phyloP scores from a whole-genome alignment of 768 basidiomycete genomes.

The Floccularia luteovirens region DNA sequence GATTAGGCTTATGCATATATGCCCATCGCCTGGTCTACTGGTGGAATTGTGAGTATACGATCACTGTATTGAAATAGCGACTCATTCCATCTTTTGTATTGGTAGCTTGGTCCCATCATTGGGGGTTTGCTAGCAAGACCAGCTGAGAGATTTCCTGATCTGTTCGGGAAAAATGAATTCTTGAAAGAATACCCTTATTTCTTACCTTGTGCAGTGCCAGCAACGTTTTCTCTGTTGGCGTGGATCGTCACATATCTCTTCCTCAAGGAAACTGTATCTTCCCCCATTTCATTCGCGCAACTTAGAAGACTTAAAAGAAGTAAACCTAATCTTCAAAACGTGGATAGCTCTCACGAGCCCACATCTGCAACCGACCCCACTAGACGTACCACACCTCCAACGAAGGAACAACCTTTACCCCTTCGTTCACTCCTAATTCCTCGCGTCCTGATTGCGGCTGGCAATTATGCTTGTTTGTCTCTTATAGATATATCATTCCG shows the following conservation, averaged over 20 bases:
- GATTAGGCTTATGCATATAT: slow-evolving; percentile 61
- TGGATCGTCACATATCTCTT: slow-evolving; percentile 45
- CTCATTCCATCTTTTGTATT: neutral
- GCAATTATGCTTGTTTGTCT: slow-evolving; percentile 49
- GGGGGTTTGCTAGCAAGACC: no score
- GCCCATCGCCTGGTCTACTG: slow-evolving; percentile 43
- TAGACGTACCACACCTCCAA: no score
- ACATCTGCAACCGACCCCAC: no score
- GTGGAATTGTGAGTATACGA: slow-evolving; percentile 23
- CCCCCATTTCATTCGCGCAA: slow-evolving; percentile 13
- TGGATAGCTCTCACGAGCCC: slow-evolving; percentile 5
- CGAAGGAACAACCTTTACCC: slow-evolving; percentile 37
- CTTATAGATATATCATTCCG: slow-evolving; percentile 44
- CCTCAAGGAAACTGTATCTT: slow-evolving; percentile 41
- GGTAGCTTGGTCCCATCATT: slow-evolving; percentile 1
- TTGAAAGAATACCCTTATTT: no score
- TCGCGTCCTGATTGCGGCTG: slow-evolving; percentile 40
- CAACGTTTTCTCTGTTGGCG: slow-evolving; percentile 46
- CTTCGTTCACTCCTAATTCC: slow-evolving; percentile 34
- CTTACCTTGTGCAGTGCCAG: slow-evolving; percentile 61
- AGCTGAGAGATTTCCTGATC: no score
- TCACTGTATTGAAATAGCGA: neutral
- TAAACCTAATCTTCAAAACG: slow-evolving; percentile 7
- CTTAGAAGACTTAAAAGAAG: slow-evolving; percentile 14
- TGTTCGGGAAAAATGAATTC: no score